Conservation (phyloP, 202 grass and related monocot genomes). For the Bolboschoenoplectus hybrid region DNA sequence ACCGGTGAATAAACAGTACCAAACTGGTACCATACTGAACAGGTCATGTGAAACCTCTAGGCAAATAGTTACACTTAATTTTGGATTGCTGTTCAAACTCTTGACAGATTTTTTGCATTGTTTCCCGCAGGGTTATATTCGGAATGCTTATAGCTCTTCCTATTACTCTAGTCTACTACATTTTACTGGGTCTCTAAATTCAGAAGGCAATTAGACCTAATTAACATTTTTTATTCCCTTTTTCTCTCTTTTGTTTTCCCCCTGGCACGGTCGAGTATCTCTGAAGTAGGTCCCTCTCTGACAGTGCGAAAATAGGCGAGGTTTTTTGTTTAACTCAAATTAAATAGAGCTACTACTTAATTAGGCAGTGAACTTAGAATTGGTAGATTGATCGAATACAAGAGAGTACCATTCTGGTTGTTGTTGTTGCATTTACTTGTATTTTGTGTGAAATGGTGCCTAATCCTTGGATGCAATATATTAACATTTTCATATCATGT, state of each 20-base stretch:
- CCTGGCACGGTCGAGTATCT: background rate
- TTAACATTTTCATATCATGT: background rate
- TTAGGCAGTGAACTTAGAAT: constrained; percentile 31
- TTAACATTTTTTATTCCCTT: constrained; percentile 32
- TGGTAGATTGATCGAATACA: background rate
- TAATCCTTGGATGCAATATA: constrained; percentile 21
- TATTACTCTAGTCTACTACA: constrained; percentile 70
- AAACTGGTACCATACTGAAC: background rate
- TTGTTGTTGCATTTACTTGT: background rate
- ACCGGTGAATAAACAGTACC: background rate
- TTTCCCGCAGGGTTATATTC: constrained; percentile 68
- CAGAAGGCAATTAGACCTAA: constrained; percentile 22
- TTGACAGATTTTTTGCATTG: background rate
- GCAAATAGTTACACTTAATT: background rate
- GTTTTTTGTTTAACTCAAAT: constrained; percentile 34
- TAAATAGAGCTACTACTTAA: background rate
- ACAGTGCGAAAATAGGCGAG: constrained; percentile 1
- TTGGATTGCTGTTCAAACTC: background rate
- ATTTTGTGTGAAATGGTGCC: background rate
- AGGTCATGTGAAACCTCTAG: background rate
- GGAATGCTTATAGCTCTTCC: constrained; percentile 79
- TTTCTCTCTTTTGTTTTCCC: background rate
- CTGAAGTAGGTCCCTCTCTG: constrained; percentile 9
- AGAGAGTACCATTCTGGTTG: background rate
- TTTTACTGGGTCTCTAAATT: constrained; percentile 64